Conservation (phyloP, 2,329 filamentous ascomycete genomes). For the Penicillium palitans region DNA sequence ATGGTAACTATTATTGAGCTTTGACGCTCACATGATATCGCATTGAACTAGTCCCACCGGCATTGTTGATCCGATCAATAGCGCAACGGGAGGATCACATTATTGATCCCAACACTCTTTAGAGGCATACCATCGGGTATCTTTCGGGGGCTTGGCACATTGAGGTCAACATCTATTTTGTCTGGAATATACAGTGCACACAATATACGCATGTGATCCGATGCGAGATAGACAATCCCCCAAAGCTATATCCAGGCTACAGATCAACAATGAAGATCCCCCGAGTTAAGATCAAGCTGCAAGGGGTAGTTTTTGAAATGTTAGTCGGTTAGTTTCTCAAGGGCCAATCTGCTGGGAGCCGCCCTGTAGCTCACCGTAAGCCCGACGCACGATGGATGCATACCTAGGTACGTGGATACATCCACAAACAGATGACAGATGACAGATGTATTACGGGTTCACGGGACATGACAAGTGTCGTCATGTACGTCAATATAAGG, state of each 20-base stretch:
- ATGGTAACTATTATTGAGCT: conserved; percentile 2
- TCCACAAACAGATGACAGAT: background rate
- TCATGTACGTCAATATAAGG: background rate
- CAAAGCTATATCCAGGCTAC: background rate
- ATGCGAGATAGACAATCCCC: background rate
- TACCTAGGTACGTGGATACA: background rate
- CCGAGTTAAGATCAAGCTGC: background rate
- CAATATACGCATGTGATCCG: background rate
- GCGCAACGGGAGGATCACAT: conserved; percentile 3
- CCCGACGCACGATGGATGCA: background rate
- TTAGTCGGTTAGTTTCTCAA: background rate
- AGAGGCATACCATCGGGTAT: background rate
- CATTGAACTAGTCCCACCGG: background rate
- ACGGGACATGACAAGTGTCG: background rate
- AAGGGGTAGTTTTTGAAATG: background rate
- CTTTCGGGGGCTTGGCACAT: background rate
- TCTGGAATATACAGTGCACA: background rate
- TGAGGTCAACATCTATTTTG: background rate
- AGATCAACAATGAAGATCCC: background rate
- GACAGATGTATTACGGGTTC: background rate
- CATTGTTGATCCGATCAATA: conserved; percentile 3
- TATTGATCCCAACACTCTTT: background rate
- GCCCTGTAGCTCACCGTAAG: conserved; percentile 13
- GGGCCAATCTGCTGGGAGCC: conserved; percentile 7
- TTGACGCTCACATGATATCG: conserved; percentile 1